Conservation (phyloP, 805 yeast genomes). For the Candida coquimbonensis region DNA sequence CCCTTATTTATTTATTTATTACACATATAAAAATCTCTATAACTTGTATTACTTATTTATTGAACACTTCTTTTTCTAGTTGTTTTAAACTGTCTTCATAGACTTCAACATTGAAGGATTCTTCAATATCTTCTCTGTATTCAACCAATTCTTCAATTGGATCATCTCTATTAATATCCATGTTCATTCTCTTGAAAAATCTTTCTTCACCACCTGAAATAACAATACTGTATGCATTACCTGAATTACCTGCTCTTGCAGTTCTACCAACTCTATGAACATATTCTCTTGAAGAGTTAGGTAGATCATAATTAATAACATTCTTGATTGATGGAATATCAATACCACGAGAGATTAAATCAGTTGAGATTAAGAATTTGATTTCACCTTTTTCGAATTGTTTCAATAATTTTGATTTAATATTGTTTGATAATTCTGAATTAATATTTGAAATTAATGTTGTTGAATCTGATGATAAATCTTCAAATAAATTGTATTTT, state of each 20-base stretch:
- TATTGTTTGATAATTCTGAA: slow-evolving; percentile 45
- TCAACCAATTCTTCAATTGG: slow-evolving; percentile 30
- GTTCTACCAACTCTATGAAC: slow-evolving; percentile 97
- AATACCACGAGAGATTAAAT: slow-evolving; percentile 92
- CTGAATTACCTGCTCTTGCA: slow-evolving; percentile 81
- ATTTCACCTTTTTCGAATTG: slow-evolving; percentile 47
- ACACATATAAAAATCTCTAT: slow-evolving; percentile 5
- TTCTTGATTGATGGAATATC: slow-evolving; percentile 64
- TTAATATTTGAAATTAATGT: slow-evolving; percentile 42
- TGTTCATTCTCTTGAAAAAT: slow-evolving; percentile 48
- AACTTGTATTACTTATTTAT: slow-evolving; percentile 5
- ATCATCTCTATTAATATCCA: slow-evolving; percentile 45
- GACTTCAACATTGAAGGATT: slow-evolving; percentile 17
- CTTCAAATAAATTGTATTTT: slow-evolving; percentile 9
- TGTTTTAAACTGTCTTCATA: slow-evolving; percentile 40
- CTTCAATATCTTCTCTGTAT: slow-evolving; percentile 7
- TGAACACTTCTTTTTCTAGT: slow-evolving; percentile 36
- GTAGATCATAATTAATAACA: slow-evolving; percentile 88
- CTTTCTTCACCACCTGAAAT: slow-evolving; percentile 72
- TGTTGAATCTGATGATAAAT: neutral
- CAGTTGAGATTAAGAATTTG: slow-evolving; percentile 68
- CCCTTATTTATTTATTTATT: slow-evolving; percentile 5
- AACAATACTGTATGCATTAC: slow-evolving; percentile 69
- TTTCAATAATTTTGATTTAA: slow-evolving; percentile 50
- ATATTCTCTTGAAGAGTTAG: slow-evolving; percentile 82